These are phyloP conservation scores for Hyaloscypha hepaticicola DNA, from an alignment of 495 filamentous ascomycete species.

Conservation along the genomic window DNA sequence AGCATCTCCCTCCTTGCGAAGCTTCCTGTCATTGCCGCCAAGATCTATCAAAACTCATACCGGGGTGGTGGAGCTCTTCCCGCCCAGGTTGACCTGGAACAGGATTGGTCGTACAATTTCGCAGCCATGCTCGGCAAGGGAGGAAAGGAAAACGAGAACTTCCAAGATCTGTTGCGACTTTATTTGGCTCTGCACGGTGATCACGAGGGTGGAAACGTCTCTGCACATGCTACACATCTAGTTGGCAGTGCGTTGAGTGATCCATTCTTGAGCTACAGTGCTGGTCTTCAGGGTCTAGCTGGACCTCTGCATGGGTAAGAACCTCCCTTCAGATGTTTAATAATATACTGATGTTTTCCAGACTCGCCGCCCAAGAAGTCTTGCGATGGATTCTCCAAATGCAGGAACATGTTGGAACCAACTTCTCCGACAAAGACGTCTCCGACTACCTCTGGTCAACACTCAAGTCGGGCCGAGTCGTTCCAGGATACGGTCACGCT, in stretches of 20 bases:
- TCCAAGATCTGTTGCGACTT: constrained; percentile 89
- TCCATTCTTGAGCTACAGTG: constrained; percentile 93
- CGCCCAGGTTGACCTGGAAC: constrained; percentile 70
- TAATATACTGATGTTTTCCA: constrained; percentile 31
- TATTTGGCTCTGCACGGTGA: constrained; percentile 97
- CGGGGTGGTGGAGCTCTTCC: constrained; percentile 73
- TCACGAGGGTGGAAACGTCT: constrained; percentile 98
- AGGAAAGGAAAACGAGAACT: constrained; percentile 80
- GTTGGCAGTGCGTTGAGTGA: constrained; percentile 95
- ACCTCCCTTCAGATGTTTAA: not conserved
- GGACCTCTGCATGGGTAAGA: constrained; percentile 85
- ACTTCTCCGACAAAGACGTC: constrained; percentile 76
- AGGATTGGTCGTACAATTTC: constrained; percentile 99
- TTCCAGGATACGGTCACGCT: constrained; percentile 97
- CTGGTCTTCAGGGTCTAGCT: constrained; percentile 91
- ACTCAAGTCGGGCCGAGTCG: constrained; percentile 89
- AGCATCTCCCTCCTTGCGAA: constrained; percentile 91
- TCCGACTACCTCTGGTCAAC: constrained; percentile 88
- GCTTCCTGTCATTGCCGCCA: constrained; percentile 92
- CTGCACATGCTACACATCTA: constrained; percentile 93
- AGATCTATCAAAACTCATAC: constrained; percentile 93
- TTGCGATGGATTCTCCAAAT: constrained; percentile 93
- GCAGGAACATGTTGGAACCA: constrained; percentile 79
- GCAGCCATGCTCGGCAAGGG: constrained; percentile 93
- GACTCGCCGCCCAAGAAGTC: constrained; percentile 93